Percentiles rank a stretch among this genome's conserved stretches.
Evolutionary conservation across 164 flowering plant species (phyloP).

Genomic region (Platanus orientalis): DNA sequence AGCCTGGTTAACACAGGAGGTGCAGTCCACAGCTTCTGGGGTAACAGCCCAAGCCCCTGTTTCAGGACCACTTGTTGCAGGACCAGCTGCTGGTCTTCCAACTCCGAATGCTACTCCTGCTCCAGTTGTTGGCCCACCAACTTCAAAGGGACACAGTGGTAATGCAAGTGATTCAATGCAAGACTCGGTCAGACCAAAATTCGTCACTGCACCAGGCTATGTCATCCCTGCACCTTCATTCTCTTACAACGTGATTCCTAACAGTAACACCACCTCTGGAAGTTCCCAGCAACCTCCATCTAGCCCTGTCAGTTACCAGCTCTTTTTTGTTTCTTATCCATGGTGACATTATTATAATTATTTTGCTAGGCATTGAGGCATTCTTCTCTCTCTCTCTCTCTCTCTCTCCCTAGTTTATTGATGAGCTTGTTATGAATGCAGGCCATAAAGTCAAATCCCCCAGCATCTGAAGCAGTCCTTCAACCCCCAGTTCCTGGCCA

Average conservation of each 20-base stretch:
- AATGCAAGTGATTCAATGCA: conserved; percentile 14
- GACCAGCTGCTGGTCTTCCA: conserved; percentile 9
- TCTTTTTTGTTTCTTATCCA: neutral
- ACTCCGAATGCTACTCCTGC: conserved; percentile 20
- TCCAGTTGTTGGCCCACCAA: conserved; percentile 13
- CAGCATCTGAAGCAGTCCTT: conserved; percentile 15
- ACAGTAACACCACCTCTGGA: conserved; percentile 16
- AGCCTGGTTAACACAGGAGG: conserved; percentile 16
- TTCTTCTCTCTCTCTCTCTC: neutral
- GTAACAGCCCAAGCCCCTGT: conserved; percentile 17
- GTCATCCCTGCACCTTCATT: conserved; percentile 27
- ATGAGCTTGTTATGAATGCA: conserved; percentile 7
- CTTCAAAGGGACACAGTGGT: conserved; percentile 18
- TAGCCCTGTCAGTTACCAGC: conserved; percentile 24
- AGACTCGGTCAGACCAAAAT: conserved; percentile 22
- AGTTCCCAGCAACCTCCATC: conserved; percentile 24
- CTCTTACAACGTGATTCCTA: conserved; percentile 24
- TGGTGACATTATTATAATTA: neutral
- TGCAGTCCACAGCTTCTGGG: conserved; percentile 20
- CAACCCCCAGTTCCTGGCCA: conserved; percentile 29
- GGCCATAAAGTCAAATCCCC: conserved; percentile 17
- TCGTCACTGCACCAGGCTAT: conserved; percentile 22
- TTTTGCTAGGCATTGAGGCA: neutral
- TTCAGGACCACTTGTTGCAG: conserved; percentile 8
- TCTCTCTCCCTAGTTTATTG: neutral